Evolutionary conservation across 2,329 filamentous ascomycete species (phyloP).

Genomic region (Aspergillus spinulosporus): DNA sequence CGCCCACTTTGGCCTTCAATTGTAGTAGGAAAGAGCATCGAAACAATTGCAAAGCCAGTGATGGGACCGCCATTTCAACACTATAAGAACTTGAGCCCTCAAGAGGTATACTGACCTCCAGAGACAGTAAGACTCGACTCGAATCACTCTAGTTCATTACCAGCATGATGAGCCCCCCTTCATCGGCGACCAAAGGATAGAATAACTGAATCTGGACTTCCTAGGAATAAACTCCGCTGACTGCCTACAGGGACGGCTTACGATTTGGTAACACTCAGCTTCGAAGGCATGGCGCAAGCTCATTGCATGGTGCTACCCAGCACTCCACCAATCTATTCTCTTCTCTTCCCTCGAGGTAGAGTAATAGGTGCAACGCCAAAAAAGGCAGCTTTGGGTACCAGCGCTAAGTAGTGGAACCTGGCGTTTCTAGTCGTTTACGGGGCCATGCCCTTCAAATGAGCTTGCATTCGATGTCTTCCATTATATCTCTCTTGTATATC

Average conservation of each 20-base stretch:
- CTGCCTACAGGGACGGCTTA: background rate
- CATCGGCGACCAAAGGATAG: too few species aligned
- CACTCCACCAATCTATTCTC: background rate
- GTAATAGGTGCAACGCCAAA: background rate
- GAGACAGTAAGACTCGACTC: too few species aligned
- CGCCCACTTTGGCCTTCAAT: too few species aligned
- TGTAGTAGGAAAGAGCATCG: too few species aligned
- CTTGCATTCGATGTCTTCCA: background rate
- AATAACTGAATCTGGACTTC: too few species aligned
- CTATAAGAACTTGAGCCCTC: too few species aligned
- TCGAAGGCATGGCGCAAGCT: background rate
- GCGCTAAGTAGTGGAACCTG: slow-evolving; percentile 1
- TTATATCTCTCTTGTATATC: too few species aligned
- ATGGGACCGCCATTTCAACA: too few species aligned
- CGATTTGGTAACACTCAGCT: background rate
- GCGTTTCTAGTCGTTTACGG: background rate
- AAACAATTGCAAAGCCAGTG: too few species aligned
- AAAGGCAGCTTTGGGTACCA: background rate
- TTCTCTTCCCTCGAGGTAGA: background rate
- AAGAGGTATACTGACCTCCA: too few species aligned
- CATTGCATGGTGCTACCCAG: background rate
- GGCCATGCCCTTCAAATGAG: background rate
- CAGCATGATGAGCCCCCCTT: too few species aligned
- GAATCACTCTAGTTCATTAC: too few species aligned
- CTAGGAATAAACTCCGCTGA: background rate